A percentile compares a stretch with the other conserved stretches of the same genome.
Conservation (phyloP, 768 basidiomycete genomes). For the Tulasnella sp. region DNA sequence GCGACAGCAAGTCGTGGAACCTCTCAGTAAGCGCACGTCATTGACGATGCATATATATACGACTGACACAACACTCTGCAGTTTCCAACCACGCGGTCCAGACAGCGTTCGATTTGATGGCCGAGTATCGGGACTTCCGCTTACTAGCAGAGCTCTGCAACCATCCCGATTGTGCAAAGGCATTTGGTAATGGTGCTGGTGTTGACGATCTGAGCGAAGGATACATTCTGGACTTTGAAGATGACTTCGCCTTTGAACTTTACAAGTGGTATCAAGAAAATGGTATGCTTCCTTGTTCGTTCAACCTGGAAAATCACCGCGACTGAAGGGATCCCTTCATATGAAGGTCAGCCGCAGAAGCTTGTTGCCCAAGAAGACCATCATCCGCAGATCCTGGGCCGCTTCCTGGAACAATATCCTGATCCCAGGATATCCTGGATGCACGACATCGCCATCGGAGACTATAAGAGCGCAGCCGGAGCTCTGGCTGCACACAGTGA, state of each 20-base stretch:
- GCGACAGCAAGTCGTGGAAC: slow-evolving; percentile 66
- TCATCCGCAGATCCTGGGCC: slow-evolving; percentile 53
- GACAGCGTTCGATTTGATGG: slow-evolving; percentile 72
- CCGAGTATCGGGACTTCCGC: slow-evolving; percentile 75
- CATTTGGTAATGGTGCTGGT: slow-evolving; percentile 42
- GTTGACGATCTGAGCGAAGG: slow-evolving; percentile 42
- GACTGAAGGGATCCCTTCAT: not conserved
- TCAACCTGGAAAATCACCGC: not conserved
- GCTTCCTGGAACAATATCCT: slow-evolving; percentile 51
- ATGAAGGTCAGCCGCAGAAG: slow-evolving; percentile 61
- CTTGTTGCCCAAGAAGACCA: slow-evolving; percentile 67
- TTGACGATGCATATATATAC: too few species aligned
- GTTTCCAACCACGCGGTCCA: slow-evolving; percentile 54
- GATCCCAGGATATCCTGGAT: slow-evolving; percentile 72
- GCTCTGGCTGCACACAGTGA: slow-evolving; percentile 54
- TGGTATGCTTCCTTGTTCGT: slow-evolving; percentile 35
- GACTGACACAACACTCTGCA: slow-evolving; percentile 24
- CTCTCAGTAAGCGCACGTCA: slow-evolving; percentile 50
- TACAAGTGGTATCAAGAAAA: slow-evolving; percentile 90
- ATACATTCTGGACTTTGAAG: slow-evolving; percentile 69
- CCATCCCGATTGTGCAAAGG: slow-evolving; percentile 34
- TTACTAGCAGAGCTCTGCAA: slow-evolving; percentile 72
- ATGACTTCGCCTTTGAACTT: slow-evolving; percentile 79
- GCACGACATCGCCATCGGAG: slow-evolving; percentile 62
- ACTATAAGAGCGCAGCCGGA: slow-evolving; percentile 52